Evolutionary conservation across 1,284 basidiomycete species (phyloP), one percentile per base, ranked within the genome.

Genomic region (Fomes fomentarius): DNA sequence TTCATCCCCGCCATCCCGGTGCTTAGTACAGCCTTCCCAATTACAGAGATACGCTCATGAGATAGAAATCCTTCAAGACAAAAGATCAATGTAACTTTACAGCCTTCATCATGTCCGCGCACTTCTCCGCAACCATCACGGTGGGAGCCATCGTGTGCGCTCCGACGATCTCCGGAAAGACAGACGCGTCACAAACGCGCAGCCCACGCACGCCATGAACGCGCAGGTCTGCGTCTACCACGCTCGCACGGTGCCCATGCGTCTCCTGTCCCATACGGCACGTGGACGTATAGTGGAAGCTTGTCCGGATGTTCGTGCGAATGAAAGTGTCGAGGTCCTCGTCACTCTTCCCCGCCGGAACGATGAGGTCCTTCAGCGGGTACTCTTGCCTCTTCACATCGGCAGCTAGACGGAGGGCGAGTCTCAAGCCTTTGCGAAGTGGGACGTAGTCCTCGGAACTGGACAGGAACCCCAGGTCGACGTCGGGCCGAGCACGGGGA

Each of bases 141-240:
- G 64, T 67, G 0, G 66, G 68, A 14, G 74, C 71, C 63, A 73
- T 71, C 1, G 71, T 62, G 60, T 76, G 76, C n/a, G 66, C 66
- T 11, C 69, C 58, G n/a, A 70, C 60, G 15, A 71, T 64, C 19
- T 66, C 60, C 3, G 75, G 75, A 52, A 79, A 76, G 8, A 77
- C 63, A 17, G 69, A 71, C 15, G 74, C 69, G 50, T 79, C 77
- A 34, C 68, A 72, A n/a, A 79, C 65, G 1, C 76, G 64, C 51
- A 80, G 61, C 8, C 73, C 71, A 3, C 54, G 49, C 2, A 74
- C 63, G 1, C 83, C 83, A 52, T 80, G 76, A 17, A 86, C 81
- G 12, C 67, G 63, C 48, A 85, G 64, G 56, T 76, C 62, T 12
- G 75, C 61, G 54, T 84, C 80, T 17, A 84, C 72, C 0, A 84